Evolutionary conservation across 2,329 filamentous ascomycete species (phyloP).

Genomic region (Venturiaceae sp.): DNA sequence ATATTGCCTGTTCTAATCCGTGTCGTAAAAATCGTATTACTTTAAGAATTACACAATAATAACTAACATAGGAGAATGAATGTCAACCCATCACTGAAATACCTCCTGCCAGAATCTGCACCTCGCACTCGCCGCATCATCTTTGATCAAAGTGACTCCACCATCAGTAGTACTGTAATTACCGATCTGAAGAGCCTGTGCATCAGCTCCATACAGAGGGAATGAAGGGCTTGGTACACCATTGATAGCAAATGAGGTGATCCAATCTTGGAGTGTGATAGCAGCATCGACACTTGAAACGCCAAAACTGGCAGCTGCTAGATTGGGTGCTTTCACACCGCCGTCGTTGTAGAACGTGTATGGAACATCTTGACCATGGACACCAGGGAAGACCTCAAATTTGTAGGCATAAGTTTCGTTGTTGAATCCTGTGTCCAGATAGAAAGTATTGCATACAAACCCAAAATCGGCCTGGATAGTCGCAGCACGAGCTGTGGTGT

Average conservation of each 20-base stretch:
- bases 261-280: slow-evolving; percentile 35
- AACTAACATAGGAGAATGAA: too few species aligned
- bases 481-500: slow-evolving; percentile 31
- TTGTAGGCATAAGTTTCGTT: slow-evolving; percentile 42
- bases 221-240: slow-evolving; percentile 33
- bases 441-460: slow-evolving; percentile 45
- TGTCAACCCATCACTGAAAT: neutral
- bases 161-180: too few species aligned
- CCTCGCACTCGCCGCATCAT: slow-evolving; percentile 36
- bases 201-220: slow-evolving; percentile 34
- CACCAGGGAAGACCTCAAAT: slow-evolving; percentile 42
- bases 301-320: too few species aligned
- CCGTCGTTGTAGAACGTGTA: too few species aligned
- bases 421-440: slow-evolving; percentile 34
- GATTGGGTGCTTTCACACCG: too few species aligned
- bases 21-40: too few species aligned
- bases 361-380: slow-evolving; percentile 43
- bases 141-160: slow-evolving; percentile 30
- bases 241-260: slow-evolving; percentile 31
- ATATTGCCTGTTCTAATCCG: too few species aligned
- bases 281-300: slow-evolving; percentile 27
- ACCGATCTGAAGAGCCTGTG: slow-evolving; percentile 34
- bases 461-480: slow-evolving; percentile 32
- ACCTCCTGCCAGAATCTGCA: slow-evolving; percentile 44
- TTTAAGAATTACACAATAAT: too few species aligned